These are phyloP conservation scores for Porodaedalea pini DNA, from an alignment of 1,284 basidiomycete genomes.

Conservation along the genomic window DNA sequence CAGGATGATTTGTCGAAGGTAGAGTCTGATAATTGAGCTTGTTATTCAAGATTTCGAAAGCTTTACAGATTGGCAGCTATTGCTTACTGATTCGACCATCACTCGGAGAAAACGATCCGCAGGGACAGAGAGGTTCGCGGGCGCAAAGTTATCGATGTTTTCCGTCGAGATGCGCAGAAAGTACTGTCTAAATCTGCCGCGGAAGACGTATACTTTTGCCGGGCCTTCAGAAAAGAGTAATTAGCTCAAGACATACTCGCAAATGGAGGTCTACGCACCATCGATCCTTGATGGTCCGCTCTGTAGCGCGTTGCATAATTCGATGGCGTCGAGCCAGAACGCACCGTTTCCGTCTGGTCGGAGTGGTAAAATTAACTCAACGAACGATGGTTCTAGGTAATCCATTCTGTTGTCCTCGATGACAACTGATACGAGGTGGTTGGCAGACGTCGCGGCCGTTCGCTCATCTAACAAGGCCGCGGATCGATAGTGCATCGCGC, in stretches of 20 bases:
- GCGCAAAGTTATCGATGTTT: constrained; percentile 29
- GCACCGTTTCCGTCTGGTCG: constrained; percentile 46
- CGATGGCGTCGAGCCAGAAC: constrained; percentile 66
- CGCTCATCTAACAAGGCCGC: neutral
- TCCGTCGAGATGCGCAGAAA: constrained; percentile 59
- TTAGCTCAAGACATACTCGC: constrained; percentile 1
- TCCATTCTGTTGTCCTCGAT: constrained; percentile 12
- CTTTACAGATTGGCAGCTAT: neutral
- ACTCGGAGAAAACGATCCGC: constrained; percentile 33
- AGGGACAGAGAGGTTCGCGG: constrained; percentile 34
- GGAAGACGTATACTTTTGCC: constrained; percentile 62
- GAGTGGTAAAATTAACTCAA: constrained; percentile 60
- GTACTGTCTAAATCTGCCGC: constrained; percentile 66
- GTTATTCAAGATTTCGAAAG: too few species aligned
- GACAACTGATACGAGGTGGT: constrained; percentile 1
- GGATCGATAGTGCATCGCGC: neutral
- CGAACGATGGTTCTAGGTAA: constrained; percentile 48
- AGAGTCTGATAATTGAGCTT: neutral
- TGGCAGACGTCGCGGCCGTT: neutral
- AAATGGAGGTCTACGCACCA: constrained; percentile 37
- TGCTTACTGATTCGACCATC: constrained; percentile 30
- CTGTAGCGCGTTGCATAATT: constrained; percentile 58
- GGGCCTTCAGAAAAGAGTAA: constrained; percentile 42
- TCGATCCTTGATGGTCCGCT: constrained; percentile 63
- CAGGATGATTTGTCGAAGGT: neutral